Base-by-base conservation (phyloP, 2,329 filamentous ascomycete species). In the Chalaropsis ovoidea region DNA sequence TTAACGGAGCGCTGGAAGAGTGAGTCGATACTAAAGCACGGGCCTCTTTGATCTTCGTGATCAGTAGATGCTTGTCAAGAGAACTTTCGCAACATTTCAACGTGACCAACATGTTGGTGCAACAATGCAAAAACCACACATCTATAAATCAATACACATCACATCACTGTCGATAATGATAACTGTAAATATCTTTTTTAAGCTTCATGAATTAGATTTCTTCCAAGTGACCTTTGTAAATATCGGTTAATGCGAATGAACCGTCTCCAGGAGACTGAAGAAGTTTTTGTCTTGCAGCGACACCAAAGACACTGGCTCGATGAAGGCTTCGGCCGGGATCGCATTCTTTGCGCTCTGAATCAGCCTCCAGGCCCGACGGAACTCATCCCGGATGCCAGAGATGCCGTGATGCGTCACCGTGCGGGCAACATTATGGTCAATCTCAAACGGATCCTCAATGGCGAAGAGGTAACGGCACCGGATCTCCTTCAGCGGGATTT, bases 381-480 rank as follows among this genome's bases (percentile, higher is more conserved):
- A 94, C 75, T 96, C 90, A 70, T 94, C 87, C 49, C 89, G 81
- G 67, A 95, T 94, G 0, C 86, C 82, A 1, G 89, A 86, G 69
- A 95, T 89, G 1, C 90, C 90, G 68, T 86, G 83, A 71, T 93
- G 88, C 6, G 87, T 91, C 0, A 96, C 90, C 0, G 90, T 95
- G 62, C 90, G 81, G 2, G 89, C 92, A 42, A 96, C 88, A 70
- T 96, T 96, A 75, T 96, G 90, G 49, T 90, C 86, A 1, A 86
- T 76, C 76, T 96, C 90, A 71, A 96, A 96, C 0, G 92, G 92
- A 73, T 96, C 92, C 73, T 96, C 92, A 68, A 96, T 92, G 41
- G 90, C 89, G 69, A 96, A 88, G 3, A 96, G 81, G 73, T 90
- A 95, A 13, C 90, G 84, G 71, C 91, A 84, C 1, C 88, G 83